These are phyloP conservation scores for Jaltomata sinuosa DNA, from an alignment of 257 asterid genomes.

Conservation along the genomic window DNA sequence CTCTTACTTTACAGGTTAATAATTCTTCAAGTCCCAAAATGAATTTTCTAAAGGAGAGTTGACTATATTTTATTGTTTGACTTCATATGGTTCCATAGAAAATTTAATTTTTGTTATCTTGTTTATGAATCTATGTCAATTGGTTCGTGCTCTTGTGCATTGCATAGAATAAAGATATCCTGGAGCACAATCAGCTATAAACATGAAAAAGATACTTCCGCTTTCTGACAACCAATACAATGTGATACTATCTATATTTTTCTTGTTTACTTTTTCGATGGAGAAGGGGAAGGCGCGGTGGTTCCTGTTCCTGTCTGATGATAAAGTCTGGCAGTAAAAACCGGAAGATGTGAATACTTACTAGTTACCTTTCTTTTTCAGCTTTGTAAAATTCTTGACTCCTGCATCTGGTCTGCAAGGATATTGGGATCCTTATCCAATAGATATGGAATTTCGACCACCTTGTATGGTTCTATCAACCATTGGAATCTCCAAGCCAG, in stretches of 20 bases:
- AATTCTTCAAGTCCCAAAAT: not conserved
- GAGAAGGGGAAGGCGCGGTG: not conserved
- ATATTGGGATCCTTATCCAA: slow-evolving; percentile 96
- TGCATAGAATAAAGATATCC: not conserved
- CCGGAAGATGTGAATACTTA: not conserved
- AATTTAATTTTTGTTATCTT: not conserved
- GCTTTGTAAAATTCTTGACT: slow-evolving; percentile 89
- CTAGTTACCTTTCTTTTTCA: slow-evolving; percentile 16
- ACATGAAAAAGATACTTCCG: not conserved
- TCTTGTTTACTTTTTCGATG: not conserved
- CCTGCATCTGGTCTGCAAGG: slow-evolving; percentile 84
- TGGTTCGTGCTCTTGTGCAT: not conserved
- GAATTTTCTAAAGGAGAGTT: not conserved
- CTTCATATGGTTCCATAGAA: not conserved
- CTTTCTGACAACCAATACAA: not conserved
- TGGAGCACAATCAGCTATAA: not conserved
- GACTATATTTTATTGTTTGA: not conserved
- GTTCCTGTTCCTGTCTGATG: not conserved
- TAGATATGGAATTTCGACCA: slow-evolving; percentile 89
- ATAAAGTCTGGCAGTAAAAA: not conserved
- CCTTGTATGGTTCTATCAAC: slow-evolving; percentile 95
- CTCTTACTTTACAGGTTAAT: not conserved
- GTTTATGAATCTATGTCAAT: not conserved
- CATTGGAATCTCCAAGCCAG: slow-evolving; percentile 91
- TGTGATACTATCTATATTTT: not conserved